A percentile compares a stretch with the other conserved stretches of the same genome.
Evolutionary conservation across 192 early-diverging fungal species (phyloP).

Genomic region (Ramicandelaber brevisporus): DNA sequence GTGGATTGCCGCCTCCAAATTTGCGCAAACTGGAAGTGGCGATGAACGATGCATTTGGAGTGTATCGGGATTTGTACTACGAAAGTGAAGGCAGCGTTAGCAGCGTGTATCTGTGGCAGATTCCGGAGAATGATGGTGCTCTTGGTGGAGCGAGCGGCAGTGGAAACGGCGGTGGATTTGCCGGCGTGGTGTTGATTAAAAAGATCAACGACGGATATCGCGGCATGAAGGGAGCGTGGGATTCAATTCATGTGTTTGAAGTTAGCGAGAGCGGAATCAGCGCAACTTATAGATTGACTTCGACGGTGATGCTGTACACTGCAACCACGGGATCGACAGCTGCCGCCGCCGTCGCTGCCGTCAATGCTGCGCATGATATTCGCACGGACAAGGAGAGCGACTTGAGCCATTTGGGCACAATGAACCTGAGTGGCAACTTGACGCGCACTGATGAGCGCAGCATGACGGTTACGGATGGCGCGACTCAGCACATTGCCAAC

Average conservation of each 20-base stretch:
- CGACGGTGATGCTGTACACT: conserved; percentile 87
- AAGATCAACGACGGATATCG: conserved; percentile 57
- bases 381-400: conserved; percentile 20
- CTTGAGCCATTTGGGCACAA: conserved; percentile 32
- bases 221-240: conserved; percentile 79
- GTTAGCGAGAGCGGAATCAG: conserved; percentile 47
- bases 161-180: conserved; percentile 90
- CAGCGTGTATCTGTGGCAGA: conserved; percentile 27
- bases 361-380: no score
- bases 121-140: background rate
- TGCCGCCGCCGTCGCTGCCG: no score
- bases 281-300: conserved; percentile 90
- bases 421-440: conserved; percentile 79
- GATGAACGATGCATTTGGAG: conserved; percentile 26
- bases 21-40: conserved; percentile 71
- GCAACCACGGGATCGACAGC: conserved; percentile 29
- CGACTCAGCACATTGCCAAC: conserved; percentile 61
- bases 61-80: conserved; percentile 47
- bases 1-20: conserved; percentile 37
- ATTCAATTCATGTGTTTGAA: conserved; percentile 93
- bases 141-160: background rate
- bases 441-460: conserved; percentile 83
- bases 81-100: no score
- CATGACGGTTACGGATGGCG: conserved; percentile 37
- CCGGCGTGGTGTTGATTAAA: conserved; percentile 83